phyloP scores from a whole-genome alignment of 2,329 filamentous ascomycete genomes.

The Niveomyces coronatus region DNA sequence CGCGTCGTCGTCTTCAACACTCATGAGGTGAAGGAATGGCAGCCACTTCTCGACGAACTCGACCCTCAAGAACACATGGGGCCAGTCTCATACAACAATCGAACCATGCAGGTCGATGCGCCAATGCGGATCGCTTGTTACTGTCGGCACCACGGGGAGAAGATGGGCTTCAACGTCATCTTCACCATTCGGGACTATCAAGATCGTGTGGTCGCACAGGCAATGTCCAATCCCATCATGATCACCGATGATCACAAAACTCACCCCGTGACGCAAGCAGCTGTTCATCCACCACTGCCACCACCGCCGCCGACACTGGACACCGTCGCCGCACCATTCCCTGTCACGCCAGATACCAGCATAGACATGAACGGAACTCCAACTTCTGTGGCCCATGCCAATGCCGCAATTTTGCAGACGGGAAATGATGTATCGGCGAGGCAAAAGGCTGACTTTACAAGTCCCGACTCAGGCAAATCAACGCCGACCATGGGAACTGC shows the following conservation, averaged over 20 bases:
- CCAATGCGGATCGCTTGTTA: conserved; percentile 97
- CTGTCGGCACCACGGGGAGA: conserved; percentile 89
- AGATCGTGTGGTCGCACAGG: conserved; percentile 70
- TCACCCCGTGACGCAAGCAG: conserved; percentile 32
- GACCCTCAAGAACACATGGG: conserved; percentile 32
- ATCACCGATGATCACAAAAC: conserved; percentile 98
- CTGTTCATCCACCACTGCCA: conserved; percentile 19
- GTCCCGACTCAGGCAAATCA: conserved; percentile 21
- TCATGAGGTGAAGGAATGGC: conserved; percentile 77
- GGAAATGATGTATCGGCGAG: conserved; percentile 49
- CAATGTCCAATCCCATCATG: conserved; percentile 80
- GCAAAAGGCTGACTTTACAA: conserved; percentile 32
- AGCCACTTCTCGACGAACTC: conserved; percentile 45
- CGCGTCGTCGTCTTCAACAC: conserved; percentile 89
- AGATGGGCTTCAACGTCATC: conserved; percentile 83
- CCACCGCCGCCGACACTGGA: too few species aligned
- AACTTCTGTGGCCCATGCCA: conserved; percentile 23
- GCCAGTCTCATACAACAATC: conserved; percentile 38
- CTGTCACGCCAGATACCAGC: conserved; percentile 10
- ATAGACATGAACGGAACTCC: conserved; percentile 24
- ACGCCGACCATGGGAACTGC: conserved; percentile 18
- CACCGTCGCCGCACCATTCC: conserved; percentile 14
- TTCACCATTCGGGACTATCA: conserved; percentile 83
- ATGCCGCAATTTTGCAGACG: conserved; percentile 49
- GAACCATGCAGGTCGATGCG: conserved; percentile 67